Evolutionary conservation across 768 basidiomycete genomes (phyloP), one percentile per base, ranked within the genome.

Genomic region (Lyophyllum semitale): DNA sequence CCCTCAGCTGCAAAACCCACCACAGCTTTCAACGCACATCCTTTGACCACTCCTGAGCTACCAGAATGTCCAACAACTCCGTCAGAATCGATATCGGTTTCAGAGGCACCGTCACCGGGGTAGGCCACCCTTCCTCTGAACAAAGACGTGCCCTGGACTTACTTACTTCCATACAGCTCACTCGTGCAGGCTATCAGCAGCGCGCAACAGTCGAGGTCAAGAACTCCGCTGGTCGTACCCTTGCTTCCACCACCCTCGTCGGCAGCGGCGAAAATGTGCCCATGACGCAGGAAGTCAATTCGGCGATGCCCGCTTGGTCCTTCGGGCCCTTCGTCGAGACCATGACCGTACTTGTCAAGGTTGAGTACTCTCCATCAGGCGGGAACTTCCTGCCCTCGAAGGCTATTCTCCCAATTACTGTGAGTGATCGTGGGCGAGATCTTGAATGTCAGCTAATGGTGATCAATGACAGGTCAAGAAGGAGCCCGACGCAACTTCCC

Each of bases 261-360:
- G 47, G 58, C 4, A 37, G 4, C 1, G 58, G 54, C 15, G 35
- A 48, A 0, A 59, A 56, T 33, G 29, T 33, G 8, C 51, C 51
- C 25, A 52, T 50, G 37, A 9, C 3, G 12, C 46, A 53, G 48
- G 54, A 59, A 37, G 20, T 43, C 15, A 53, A 59, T 13, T 8
- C 13, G 1, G 4, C 33, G 9, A 18, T 42, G 12, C 9, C 20
- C n/a, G 18, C 47, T 35, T 56, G 47, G 51, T 29, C 42, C 29
- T 56, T 53, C 23, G 58, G 58, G 23, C 58, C 58, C 25, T 56
- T 56, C 53, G n/a, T 30, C 15, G 54, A 55, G 45, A 8, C 20
- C 11, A 46, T 48, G 32, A 32, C 25, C 4, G 2, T 59, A 9
- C 30, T n/a, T 29, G 41, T 53, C 29, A 4, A 22, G 33, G 45